Base-by-base conservation (phyloP, 352 stramenopile genomes). In the Phytopythium aichiense region DNA sequence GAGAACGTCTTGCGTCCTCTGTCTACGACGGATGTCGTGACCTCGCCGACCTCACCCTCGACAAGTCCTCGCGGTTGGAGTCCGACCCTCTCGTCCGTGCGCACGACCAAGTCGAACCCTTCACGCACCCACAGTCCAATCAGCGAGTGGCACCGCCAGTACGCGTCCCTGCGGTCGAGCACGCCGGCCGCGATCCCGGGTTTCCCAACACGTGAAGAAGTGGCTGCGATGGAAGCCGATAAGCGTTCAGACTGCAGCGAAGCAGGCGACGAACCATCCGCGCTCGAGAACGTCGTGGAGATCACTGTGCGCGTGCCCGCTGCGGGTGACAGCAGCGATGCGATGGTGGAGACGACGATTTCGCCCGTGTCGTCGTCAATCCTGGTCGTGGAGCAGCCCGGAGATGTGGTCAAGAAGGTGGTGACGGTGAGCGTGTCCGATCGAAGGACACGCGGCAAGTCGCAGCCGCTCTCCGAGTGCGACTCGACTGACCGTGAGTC, bases 401-500 rank as follows among this genome's bases (percentile, higher is more conserved):
- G 7, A 7, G 46, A 33, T 3, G 46, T 11, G 31, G n/a, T 58
- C 8, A 58, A 58, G 52, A n/a, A 31, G 11, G 33, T 46, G 33
- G 20, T 28, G 31, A 30, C 52, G 2, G 33, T 35, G 35, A 35
- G 33, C 11, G 35, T 33, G 52, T 35, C 52, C 33, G 52, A 58
- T 48, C 33, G 52, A 58, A 58, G 52, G 52, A 23, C 52, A n/a
- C 52, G 52, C 2, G 9, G 20, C 13, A 28, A 48, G 33, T 58
- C 52, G 8, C 52, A 58, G 33, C 52, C 52, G 4, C 4, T 22
- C 28, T 58, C 52, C 33, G 52, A 58, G 52, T 25, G 52, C 16
- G 52, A 58, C 20, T 58, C 25, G 23, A 60, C 37, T 7, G 54
- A 60, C 37, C 54, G 37, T 2, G 54, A 51, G 54, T 60, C 54